Base-by-base conservation (phyloP, 331 rosid species). In the Quercus lobata region DNA sequence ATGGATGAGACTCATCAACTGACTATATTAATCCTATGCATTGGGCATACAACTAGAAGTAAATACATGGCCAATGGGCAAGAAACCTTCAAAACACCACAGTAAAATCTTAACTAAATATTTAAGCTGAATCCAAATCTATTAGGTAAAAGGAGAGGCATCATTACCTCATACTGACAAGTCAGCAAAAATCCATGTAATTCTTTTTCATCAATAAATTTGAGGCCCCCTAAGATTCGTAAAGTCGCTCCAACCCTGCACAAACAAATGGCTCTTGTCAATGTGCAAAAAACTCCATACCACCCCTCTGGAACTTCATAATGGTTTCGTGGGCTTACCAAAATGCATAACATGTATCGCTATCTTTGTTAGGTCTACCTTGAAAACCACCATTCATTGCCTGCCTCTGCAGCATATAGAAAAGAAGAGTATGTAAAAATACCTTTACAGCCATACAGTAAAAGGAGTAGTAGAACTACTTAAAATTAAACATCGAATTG, bases 281-380 rank as follows among this genome's bases (percentile, higher is more conserved):
- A 66, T 61, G 81, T 34, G 52, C 46, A 18, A 71, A 34, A 49
- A 80, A 56, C 78, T 77, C 55, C 75, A 72, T 61, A 72, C 7
- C 49, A 70, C 65, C 60, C 49, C 49, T 74, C 6, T 34, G 70
- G 52, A 81, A 79, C 21, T 72, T 44, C 70, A 71, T 19, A 60
- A 76, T 52, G 73, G 71, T n/a, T 73, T 65, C 34, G 49, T 63
- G 69, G 53, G 63, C 96, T 78, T 74, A 93, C 99, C 99, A 96
- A 83, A 93, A 96, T 73, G 99, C 98, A 79, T 96, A 96, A 78
- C 99, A 96, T 12, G 97, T 88, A 77, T 93, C 98, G 15, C 91
- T 90, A 61, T 87, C 18, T 90, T 96, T 96, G 90, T 96, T 96
- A 55, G 92, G 89, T 84, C 99, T 86, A 81, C 99, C 99, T 79